Conservation (phyloP, 2,329 filamentous ascomycete species). For the Aspergillus felis region DNA sequence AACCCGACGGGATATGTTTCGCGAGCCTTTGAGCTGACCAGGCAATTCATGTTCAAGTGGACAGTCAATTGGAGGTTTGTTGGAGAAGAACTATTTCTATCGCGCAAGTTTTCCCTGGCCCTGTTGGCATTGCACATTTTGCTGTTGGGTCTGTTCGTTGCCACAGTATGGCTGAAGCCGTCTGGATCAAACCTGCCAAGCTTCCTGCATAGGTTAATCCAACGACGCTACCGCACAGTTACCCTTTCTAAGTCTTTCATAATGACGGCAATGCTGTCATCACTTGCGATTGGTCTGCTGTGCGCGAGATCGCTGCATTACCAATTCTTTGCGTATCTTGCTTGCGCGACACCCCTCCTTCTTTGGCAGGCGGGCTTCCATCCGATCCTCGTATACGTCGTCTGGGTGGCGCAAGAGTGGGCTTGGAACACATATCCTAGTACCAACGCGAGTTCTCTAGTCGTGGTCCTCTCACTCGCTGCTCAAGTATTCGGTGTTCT, state of each 20-base stretch:
- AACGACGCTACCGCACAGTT: conserved; percentile 53
- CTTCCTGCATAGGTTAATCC: conserved; percentile 50
- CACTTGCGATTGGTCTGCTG: conserved; percentile 74
- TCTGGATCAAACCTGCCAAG: conserved; percentile 55
- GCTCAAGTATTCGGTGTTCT: conserved; percentile 62
- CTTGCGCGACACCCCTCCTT: conserved; percentile 83
- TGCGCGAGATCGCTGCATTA: conserved; percentile 89
- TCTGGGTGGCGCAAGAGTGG: conserved; percentile 82
- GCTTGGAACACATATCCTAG: conserved; percentile 96
- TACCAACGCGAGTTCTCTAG: conserved; percentile 58
- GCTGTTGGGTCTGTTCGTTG: conserved; percentile 64
- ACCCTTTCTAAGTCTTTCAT: conserved; percentile 68
- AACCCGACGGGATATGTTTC: conserved; percentile 70
- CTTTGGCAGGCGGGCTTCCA: conserved; percentile 74
- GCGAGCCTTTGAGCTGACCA: conserved; percentile 83
- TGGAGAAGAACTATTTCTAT: conserved; percentile 76
- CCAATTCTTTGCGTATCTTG: conserved; percentile 90
- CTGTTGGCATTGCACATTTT: conserved; percentile 64
- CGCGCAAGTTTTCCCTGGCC: conserved; percentile 61
- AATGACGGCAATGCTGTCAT: conserved; percentile 70
- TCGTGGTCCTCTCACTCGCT: conserved; percentile 68
- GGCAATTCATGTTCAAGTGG: conserved; percentile 95
- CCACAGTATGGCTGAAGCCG: conserved; percentile 68
- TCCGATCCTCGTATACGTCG: conserved; percentile 60
- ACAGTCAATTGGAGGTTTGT: conserved; percentile 98